phyloP scores from a whole-genome alignment of 2,329 filamentous ascomycete genomes.

The Phaeosphaeria sp. region DNA sequence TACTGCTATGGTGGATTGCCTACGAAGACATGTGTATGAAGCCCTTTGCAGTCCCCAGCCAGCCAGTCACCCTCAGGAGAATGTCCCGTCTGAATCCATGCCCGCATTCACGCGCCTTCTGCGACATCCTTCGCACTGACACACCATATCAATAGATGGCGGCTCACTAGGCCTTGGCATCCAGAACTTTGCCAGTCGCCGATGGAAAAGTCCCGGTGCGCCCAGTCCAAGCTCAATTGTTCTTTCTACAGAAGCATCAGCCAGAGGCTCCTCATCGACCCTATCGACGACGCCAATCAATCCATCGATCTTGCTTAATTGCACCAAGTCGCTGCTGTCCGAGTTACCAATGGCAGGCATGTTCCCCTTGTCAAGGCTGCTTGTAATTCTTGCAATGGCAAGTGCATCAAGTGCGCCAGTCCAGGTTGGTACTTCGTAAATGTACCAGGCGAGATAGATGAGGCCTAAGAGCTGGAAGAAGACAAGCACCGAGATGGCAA shows the following conservation, averaged over 20 bases:
- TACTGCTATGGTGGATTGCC: not conserved
- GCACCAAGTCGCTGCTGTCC: not conserved
- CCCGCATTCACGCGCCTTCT: slow-evolving; percentile 1
- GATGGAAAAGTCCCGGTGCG: slow-evolving; percentile 2
- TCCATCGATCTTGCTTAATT: not conserved
- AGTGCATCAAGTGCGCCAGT: slow-evolving; percentile 13
- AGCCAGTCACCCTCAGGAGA: not conserved
- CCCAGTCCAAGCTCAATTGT: slow-evolving; percentile 3
- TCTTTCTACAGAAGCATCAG: not conserved
- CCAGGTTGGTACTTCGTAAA: slow-evolving; percentile 14
- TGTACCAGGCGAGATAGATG: slow-evolving; percentile 11
- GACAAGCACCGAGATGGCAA: slow-evolving; percentile 6
- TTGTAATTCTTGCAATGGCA: slow-evolving; percentile 10
- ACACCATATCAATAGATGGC: not conserved
- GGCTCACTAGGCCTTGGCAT: not conserved
- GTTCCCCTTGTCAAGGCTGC: slow-evolving; percentile 4
- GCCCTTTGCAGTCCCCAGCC: too few species aligned
- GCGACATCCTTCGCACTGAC: slow-evolving; percentile 3
- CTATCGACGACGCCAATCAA: not conserved
- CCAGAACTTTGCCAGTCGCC: slow-evolving; percentile 6
- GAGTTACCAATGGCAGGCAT: slow-evolving; percentile 6
- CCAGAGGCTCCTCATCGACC: not conserved
- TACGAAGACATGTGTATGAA: too few species aligned
- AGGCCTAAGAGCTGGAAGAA: slow-evolving; percentile 13
- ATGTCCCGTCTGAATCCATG: not conserved